Evolutionary conservation across 2,329 filamentous ascomycete genomes (phyloP).

Genomic region (Mycocentrospora acerina): DNA sequence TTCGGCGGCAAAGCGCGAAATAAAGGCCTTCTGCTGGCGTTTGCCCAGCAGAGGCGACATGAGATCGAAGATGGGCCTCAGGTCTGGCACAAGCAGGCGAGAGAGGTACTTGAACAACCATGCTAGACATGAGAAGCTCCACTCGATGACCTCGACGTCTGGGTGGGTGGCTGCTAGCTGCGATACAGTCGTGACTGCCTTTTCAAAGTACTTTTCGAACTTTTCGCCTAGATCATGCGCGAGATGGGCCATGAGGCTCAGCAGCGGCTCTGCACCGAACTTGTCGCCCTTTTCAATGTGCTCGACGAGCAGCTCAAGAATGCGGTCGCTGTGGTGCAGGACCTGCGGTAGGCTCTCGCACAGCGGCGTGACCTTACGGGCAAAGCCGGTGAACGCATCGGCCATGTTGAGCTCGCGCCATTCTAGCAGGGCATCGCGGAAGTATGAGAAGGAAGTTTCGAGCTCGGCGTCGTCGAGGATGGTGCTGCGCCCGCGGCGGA

Average conservation of each 20-base stretch:
- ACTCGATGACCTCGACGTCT: conserved; percentile 89
- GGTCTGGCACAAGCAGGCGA: conserved; percentile 78
- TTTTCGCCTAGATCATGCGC: conserved; percentile 86
- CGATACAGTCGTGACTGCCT: conserved; percentile 72
- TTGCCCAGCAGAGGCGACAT: conserved; percentile 84
- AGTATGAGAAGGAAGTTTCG: conserved; percentile 79
- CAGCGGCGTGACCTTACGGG: conserved; percentile 70
- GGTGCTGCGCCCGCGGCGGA: conserved; percentile 84
- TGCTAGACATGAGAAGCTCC: conserved; percentile 90
- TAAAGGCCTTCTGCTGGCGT: conserved; percentile 77
- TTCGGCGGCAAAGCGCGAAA: conserved; percentile 90
- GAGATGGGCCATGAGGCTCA: conserved; percentile 87
- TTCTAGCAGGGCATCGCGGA: conserved; percentile 77
- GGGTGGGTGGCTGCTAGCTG: conserved; percentile 75
- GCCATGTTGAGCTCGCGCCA: conserved; percentile 93
- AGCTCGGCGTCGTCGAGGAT: conserved; percentile 78
- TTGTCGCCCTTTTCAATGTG: conserved; percentile 78
- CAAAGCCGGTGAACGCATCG: conserved; percentile 75
- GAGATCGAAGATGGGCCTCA: conserved; percentile 80
- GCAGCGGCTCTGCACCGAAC: conserved; percentile 78
- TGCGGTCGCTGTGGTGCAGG: conserved; percentile 82
- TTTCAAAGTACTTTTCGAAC: conserved; percentile 86
- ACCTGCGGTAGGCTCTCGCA: conserved; percentile 92
- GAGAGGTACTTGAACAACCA: conserved; percentile 98
- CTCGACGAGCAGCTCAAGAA: conserved; percentile 73